Base-by-base conservation (phyloP, 768 basidiomycete species). In the Pulveroboletus ravenelii region DNA sequence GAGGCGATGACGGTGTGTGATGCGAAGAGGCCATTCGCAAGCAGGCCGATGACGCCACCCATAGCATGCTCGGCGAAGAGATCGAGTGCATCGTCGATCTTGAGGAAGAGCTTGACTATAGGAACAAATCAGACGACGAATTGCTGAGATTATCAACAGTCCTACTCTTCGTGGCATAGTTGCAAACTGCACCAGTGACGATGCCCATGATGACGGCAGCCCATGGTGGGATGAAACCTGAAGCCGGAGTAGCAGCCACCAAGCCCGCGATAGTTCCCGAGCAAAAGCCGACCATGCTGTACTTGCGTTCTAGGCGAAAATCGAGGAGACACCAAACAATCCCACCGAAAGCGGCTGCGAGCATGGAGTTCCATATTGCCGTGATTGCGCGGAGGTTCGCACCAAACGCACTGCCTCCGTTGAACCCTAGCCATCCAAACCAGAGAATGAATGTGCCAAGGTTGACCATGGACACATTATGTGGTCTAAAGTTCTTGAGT, bases 341-440 rank as follows among this genome's bases (percentile, higher is more conserved):
- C 17, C 88, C 92, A 30, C 82, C 89, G 54, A 88, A 82, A 3
- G 89, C 86, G 34, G 89, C 87, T 17, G 84, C 81, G 13, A 93
- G 71, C 85, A 92, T 93, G 36, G 89, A 87, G 69, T 93, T 93
- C 82, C 91, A 87, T 48, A 87, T 78, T 15, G 91, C 90, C 64
- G 85, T 80, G 50, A 92, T 76, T 3, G 90, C 91, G 44, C 92
- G 84, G 36, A 94, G 74, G 70, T 93, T 93, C 32, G 90, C 89
- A 27, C 87, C 87, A 58, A 90, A 89, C 3, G 90, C 87, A 50
- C 85, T 88, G 23, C 92, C 92, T 42, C 88, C 92, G 70, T 93
- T 94, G 76, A 93, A 92, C n/a, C 87, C 89, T 50, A 85, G 70
- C 83, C 84, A 90, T 23, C 90, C 89, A 63, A 93, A 87, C 88